phyloP scores from a whole-genome alignment of 495 filamentous ascomycete species.

The Podospora pseudopauciseta region DNA sequence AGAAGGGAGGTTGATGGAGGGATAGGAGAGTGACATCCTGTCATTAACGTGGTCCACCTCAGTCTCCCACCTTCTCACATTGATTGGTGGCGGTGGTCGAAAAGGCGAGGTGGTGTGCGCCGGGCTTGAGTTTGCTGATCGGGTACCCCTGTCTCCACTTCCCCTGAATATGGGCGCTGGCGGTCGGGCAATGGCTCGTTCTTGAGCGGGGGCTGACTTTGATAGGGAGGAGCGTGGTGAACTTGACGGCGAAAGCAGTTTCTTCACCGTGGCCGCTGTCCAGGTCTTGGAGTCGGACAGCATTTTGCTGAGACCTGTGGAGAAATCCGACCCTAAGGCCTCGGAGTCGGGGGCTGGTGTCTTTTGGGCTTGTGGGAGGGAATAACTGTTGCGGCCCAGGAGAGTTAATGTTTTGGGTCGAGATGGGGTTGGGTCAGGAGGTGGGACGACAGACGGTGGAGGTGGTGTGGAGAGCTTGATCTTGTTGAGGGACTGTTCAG shows the following conservation, averaged over 20 bases:
- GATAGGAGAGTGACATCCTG: neutral
- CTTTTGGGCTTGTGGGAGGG: neutral
- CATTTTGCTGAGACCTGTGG: neutral
- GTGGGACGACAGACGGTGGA: slow-evolving; percentile 9
- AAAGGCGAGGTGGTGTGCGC: slow-evolving; percentile 24
- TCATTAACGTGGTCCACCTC: neutral
- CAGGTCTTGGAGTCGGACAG: neutral
- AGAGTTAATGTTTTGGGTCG: slow-evolving; percentile 19
- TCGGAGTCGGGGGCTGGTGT: neutral
- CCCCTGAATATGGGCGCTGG: neutral
- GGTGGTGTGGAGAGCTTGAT: slow-evolving; percentile 30
- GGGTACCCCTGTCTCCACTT: neutral
- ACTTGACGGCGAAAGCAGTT: neutral
- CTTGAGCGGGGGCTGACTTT: neutral
- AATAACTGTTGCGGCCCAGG: slow-evolving; percentile 1
- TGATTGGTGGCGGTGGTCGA: slow-evolving; percentile 22
- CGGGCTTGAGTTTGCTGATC: slow-evolving; percentile 22
- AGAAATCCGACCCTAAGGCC: neutral
- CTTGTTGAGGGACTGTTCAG: slow-evolving; percentile 37
- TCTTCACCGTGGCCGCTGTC: slow-evolving; percentile 1
- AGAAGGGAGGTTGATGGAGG: neutral
- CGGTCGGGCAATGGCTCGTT: neutral
- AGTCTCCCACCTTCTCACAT: neutral
- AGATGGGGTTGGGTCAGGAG: slow-evolving; percentile 18
- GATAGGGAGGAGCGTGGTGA: neutral